Base-by-base conservation (phyloP, 345 rosid genomes). In the Aquilaria yunnanensis region DNA sequence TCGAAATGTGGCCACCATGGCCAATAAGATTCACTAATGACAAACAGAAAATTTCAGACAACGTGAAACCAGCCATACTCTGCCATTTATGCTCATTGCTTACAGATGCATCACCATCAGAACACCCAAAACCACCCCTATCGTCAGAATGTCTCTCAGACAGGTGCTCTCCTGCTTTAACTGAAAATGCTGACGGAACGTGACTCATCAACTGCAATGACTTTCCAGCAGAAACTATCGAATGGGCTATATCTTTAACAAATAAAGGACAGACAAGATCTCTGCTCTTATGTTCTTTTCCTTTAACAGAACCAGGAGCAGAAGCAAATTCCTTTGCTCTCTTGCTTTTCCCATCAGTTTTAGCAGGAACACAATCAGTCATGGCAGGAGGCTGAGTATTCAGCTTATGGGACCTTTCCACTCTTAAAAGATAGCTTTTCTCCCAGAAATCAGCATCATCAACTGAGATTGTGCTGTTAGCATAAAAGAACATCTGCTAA, bases 211-310 rank as follows among this genome's bases (percentile, higher is more conserved):
- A 81, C 78, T 91, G 97, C 80, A 89, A 75, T 33, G 99, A 95
- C 77, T 95, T 95, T 64, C 99, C 99, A 32, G 96, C 99, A 67
- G 96, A 89, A 70, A 95, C 81, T 76, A 91, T 83, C 46, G 97
- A 84, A 67, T 80, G 82, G 59, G 85, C 82, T 53, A 79, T 80
- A 80, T 84, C 92, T 81, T 79, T 85, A 13, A 95, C 66, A 78
- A 89, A 89, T 64, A 81, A 64, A 65, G 99, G 99, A 64, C 88
- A 94, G 53, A 71, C 56, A 77, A 65, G 63, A 46, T 72, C 88
- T 61, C 70, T 66, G 23, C 51, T 67, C 30, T 66, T 85, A 64
- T 64, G 78, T 53, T 81, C 96, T 72, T 87, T 84, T 54, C 78
- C 86, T 77, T 76, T 86, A 57, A 61, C 70, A 60, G 81, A 72